Evolutionary conservation across 225 moss, liverwort and hornwort species (phyloP).

Genomic region (Marchantia paleacea): DNA sequence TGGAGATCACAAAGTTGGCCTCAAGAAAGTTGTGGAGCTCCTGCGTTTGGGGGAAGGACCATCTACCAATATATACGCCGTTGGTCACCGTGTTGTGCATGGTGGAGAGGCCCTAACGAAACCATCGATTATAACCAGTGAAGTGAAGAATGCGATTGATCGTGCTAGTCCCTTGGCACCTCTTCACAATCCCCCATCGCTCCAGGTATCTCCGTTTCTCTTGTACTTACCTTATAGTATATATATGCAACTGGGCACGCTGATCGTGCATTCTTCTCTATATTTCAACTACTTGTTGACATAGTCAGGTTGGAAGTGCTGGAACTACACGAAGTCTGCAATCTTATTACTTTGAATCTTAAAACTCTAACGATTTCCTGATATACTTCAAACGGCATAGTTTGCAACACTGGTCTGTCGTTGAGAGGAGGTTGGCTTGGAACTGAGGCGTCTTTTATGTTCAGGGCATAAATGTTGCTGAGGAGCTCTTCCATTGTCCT

Average conservation of each 20-base stretch:
- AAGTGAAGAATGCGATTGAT: constrained; percentile 70
- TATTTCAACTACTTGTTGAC: too few relatives aligned
- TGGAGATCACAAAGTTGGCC: constrained; percentile 69
- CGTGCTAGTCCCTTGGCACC: constrained; percentile 74
- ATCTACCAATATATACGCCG: constrained; percentile 51
- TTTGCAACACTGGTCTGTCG: not conserved
- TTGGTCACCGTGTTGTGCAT: constrained; percentile 93
- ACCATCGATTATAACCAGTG: constrained; percentile 67
- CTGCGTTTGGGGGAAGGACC: constrained; percentile 54
- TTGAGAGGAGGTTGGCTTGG: not conserved
- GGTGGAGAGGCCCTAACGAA: constrained; percentile 75
- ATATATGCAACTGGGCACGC: too few relatives aligned
- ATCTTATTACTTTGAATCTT: not conserved
- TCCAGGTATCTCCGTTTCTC: constrained; percentile 51
- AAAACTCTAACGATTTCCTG: too few relatives aligned
- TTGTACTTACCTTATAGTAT: not conserved
- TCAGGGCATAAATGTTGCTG: constrained; percentile 82
- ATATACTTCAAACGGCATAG: not conserved
- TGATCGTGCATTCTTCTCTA: not conserved
- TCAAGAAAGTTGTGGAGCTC: constrained; percentile 81
- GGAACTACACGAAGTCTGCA: not conserved
- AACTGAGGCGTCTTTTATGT: not conserved
- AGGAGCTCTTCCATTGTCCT: constrained; percentile 83
- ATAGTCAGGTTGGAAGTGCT: too few relatives aligned
- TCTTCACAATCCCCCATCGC: constrained; percentile 86